Evolutionary conservation across 345 rosid genomes (phyloP).

Genomic region (Lumnitzera racemosa): DNA sequence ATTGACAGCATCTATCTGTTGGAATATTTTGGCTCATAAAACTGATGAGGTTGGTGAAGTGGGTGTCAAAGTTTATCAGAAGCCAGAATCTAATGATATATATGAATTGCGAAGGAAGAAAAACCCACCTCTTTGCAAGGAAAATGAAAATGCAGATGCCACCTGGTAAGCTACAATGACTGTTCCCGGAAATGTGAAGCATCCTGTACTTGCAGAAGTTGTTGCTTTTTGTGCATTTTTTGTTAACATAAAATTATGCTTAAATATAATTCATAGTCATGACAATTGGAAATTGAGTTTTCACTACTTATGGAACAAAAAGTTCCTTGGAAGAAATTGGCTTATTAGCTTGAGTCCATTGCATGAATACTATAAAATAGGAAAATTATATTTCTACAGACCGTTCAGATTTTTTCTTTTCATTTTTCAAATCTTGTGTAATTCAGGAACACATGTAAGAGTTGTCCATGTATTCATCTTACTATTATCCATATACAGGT

Average conservation of each 20-base stretch:
- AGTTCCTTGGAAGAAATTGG: no score
- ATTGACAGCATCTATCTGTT: conserved; percentile 77
- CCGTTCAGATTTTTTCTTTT: no score
- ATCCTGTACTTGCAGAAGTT: conserved; percentile 1
- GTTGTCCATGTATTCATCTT: neutral
- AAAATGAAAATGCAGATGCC: conserved; percentile 84
- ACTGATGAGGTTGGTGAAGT: conserved; percentile 84
- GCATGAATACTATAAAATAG: no score
- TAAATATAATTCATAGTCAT: no score
- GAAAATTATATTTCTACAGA: no score
- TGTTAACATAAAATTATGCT: no score
- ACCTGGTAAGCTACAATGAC: conserved; percentile 57
- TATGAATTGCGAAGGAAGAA: conserved; percentile 77
- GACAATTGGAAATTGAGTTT: no score
- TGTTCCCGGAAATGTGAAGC: conserved; percentile 1
- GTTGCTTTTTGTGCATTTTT: neutral
- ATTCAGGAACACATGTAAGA: no score
- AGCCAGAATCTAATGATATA: conserved; percentile 82
- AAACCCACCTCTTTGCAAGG: conserved; percentile 79
- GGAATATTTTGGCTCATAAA: conserved; percentile 92
- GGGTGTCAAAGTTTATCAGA: conserved; percentile 87
- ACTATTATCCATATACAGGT: conserved; percentile 37
- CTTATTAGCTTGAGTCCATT: no score
- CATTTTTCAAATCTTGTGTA: no score
- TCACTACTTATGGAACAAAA: no score